Evolutionary conservation across 148 eudicot genomes (phyloP), one percentile per base, ranked within the genome.

Genomic region (Nepenthes gracilis): DNA sequence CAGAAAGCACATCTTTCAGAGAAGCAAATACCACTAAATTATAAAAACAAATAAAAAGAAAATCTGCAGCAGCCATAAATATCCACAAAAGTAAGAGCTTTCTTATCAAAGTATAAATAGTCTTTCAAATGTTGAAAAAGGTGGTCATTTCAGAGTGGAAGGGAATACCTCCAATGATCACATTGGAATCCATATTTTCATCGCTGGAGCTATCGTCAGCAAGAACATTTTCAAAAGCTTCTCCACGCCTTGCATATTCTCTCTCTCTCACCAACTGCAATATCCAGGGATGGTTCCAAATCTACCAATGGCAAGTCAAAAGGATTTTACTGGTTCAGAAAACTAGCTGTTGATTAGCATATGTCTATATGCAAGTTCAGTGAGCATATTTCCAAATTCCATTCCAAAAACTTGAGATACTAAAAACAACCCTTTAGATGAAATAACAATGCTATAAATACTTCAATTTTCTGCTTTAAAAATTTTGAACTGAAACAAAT

Each of bases 261-360:
- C 75, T 83, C 35, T 86, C 86, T 83, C 81, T 86, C 88, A 83
- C 84, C 71, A 86, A 52, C 67, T 79, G 86, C 81, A 93, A 66
- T 72, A 93, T 75, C 74, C 98, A 82, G 53, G 98, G 98, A 74
- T 93, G 98, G 73, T 93, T 93, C 84, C 94, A 93, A 75, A 93
- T 89, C 98, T 93, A 55, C 2, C 47, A 12, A 45, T 37, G 33
- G 35, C 23, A 15, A 13, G 35, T 10, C 13, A n/a, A 2, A 57
- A 57, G 36, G 23, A 57, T 35, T 57, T 7, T 11, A 23, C 23
- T 23, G 23, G 23, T 23, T 23, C 23, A 57, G 37, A 57, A 57
- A 33, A 37, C 48, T 11, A 45, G 48, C 48, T 5, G 45, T 35
- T 23, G 23, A 23, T 23, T 23, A 23, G 23, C 54, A 53, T 38